Evolutionary conservation across 257 asterid genomes (phyloP), one percentile per base, ranked within the genome.

Genomic region (Knoxia roxburghii): DNA sequence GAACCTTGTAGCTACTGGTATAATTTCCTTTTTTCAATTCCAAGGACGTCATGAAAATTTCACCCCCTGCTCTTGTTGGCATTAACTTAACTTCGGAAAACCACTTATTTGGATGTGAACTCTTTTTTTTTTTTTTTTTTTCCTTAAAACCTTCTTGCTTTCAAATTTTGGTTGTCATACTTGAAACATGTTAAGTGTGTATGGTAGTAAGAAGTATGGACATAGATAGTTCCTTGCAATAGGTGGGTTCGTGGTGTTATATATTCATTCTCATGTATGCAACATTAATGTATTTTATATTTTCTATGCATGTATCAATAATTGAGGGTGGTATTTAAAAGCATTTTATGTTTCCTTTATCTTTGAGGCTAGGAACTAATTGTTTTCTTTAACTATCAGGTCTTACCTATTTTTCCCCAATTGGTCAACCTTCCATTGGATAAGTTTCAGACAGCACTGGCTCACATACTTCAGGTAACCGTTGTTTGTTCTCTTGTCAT

Each of bases 361-460:
- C 64, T 39, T 26, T 46, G 30, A 35, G 23, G 23, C 17, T 59
- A 26, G 65, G 64, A 32, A 21, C 53, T 20, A 17, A 48, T 27
- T 66, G 48, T 35, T 29, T 57, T 66, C 53, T 68, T 41, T 66
- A n/a, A 63, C 18, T 74, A 69, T 71, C 87, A 94, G 99, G 99
- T 94, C 68, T 76, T 94, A 69, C 95, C 95, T 43, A 83, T 94
- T 68, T 90, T 94, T 61, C 97, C 99, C 65, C 90, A 79, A 79
- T 95, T 94, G 65, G 90, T 90, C 60, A 85, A 87, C 79, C 97
- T 94, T 70, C 96, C 97, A 17, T 74, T 82, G 80, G 88, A 87
- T 75, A 88, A 90, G 86, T 90, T 94, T 81, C 99, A 94, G 87
- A 82, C 78, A 64, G 99, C 99, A 46, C 84, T 94, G 69, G 99